phyloP scores from a whole-genome alignment of 805 yeast genomes.

The Pichia californica region DNA sequence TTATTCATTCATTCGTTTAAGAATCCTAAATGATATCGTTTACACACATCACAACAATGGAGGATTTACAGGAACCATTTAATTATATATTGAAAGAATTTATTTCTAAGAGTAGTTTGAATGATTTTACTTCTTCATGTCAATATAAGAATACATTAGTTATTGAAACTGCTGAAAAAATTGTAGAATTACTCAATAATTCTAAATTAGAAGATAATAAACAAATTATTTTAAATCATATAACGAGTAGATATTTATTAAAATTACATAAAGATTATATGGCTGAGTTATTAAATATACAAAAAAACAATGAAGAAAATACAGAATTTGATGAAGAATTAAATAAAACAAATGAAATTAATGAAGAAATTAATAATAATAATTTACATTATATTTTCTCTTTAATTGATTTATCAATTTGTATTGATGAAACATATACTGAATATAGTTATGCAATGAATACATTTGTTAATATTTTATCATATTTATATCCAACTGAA shows the following conservation, averaged over 20 bases:
- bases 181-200: background rate
- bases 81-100: background rate
- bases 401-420: conserved; percentile 21
- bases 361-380: background rate
- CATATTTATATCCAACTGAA: conserved; percentile 15
- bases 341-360: background rate
- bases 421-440: conserved; percentile 11
- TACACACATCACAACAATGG: background rate
- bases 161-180: background rate
- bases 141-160: background rate
- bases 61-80: background rate
- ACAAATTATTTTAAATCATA: background rate
- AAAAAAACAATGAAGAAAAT: background rate
- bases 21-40: too few species aligned
- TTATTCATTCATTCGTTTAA: too few species aligned
- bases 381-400: conserved; percentile 11
- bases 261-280: background rate
- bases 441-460: conserved; percentile 21
- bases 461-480: conserved; percentile 20
- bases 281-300: background rate
- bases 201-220: background rate
- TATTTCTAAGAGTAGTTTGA: background rate
- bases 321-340: background rate
- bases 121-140: background rate
- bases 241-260: conserved; percentile 2